Base-by-base conservation (phyloP, 2,329 filamentous ascomycete species). In the Sporothrix schenckii region DNA sequence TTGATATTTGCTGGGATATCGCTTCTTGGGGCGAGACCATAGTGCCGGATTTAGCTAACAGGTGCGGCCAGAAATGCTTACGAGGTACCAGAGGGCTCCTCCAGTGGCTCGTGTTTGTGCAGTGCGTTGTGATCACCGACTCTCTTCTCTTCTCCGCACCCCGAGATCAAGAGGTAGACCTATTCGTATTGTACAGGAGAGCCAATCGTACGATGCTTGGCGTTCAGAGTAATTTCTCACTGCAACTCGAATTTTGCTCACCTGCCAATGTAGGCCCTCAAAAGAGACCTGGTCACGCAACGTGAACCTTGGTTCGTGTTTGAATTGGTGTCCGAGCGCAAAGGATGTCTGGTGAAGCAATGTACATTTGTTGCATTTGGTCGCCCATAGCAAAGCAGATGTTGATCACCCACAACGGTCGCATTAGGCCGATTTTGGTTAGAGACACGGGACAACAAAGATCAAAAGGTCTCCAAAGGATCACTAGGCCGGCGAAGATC, bases 241-340 rank as follows among this genome's bases (percentile, higher is more conserved):
- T 16, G 30, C n/a, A 9, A 21, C 39, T 61, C 34, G 34, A 21
- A 10, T 39, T 41, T 39, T 60, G 7, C n/a, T 4, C 30, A 7
- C 54, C 10, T n/a, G 27, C 30, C 16, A n/a, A 21, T 19, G n/a
- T 44, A 60, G 34, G 53, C 47, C 27, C 49, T 49, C 39, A 49
- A 60, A 54, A 41, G 16, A 65, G n/a, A 44, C 6, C 19, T 16
- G 10, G 44, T n/a, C 19, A 39, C 44, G 50, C 14, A 14, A 13
- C 5, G 27, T 19, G 39, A 68, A 69, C 66, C 66, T 61, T 61
- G 66, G 66, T 68, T 68, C 66, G 41, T 14, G 66, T 60, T 60
- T 68, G 66, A 68, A 49, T 60, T 49, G 54, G 44, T 30, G 66
- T 69, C 66, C 66, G 66, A 60, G 66, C 66, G 66, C 66, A 60